These are phyloP conservation scores for Backusella tarrabulga DNA, from an alignment of 192 early-diverging fungal species.

Conservation along the genomic window DNA sequence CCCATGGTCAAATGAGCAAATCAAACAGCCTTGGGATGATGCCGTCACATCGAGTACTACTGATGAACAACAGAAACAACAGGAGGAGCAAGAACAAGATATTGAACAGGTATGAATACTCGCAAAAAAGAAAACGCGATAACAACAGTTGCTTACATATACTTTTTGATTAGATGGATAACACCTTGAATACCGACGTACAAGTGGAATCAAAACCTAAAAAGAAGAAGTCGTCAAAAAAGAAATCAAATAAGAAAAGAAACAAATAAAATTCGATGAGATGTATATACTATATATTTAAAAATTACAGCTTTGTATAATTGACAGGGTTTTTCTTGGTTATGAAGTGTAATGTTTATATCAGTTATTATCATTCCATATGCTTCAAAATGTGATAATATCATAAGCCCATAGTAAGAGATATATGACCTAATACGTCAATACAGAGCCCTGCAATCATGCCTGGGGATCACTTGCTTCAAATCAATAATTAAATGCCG, in stretches of 20 bases:
- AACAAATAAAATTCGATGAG: background rate
- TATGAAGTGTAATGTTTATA: no score
- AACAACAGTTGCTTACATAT: background rate
- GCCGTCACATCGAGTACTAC: background rate
- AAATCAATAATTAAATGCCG: no score
- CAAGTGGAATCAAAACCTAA: background rate
- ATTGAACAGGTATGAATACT: background rate
- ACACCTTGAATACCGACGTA: background rate
- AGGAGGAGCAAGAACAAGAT: background rate
- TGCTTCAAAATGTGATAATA: no score
- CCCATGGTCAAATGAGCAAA: constrained; percentile 18
- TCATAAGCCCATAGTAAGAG: no score
- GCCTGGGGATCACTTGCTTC: no score
- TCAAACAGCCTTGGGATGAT: background rate
- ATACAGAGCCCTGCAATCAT: no score
- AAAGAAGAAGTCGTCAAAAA: constrained; percentile 8
- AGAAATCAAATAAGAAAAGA: constrained; percentile 2
- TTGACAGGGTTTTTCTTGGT: no score
- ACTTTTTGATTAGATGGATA: background rate
- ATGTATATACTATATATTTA: no score
- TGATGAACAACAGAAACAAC: background rate
- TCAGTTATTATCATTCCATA: no score
- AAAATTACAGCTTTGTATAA: no score
- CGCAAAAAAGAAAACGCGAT: no score
- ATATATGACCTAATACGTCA: no score